A percentile compares a stretch with the other conserved stretches of the same genome.
phyloP scores from a whole-genome alignment of 2,329 filamentous ascomycete genomes.

The Aspergillus chevalieri region DNA sequence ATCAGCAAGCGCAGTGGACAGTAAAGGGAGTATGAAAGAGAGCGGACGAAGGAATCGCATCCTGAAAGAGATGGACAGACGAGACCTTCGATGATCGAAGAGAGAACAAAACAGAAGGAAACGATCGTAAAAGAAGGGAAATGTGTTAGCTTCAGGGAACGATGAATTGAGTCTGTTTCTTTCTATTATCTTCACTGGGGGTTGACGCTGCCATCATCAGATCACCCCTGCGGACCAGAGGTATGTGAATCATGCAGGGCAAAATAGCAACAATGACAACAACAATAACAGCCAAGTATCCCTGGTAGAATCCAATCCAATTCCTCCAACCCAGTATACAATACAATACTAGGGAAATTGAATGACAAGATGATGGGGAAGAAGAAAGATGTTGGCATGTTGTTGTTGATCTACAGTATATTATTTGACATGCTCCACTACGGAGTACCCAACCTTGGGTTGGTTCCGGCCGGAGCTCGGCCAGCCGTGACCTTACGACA shows the following conservation, averaged over 20 bases:
- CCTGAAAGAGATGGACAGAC: constrained; percentile 8
- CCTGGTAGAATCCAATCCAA: too few relatives aligned
- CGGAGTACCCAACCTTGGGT: too few relatives aligned
- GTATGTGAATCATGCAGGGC: constrained; percentile 2
- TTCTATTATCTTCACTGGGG: not conserved
- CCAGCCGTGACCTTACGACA: too few relatives aligned
- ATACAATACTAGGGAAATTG: too few relatives aligned
- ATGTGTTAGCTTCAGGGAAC: not conserved
- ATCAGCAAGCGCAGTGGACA: constrained; percentile 44
- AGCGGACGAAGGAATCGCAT: constrained; percentile 26
- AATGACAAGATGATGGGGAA: too few relatives aligned
- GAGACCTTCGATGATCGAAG: not conserved
- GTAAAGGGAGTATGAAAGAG: constrained; percentile 31
- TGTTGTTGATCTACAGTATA: too few relatives aligned
- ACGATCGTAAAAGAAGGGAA: constrained; percentile 2
- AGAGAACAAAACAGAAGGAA: not conserved
- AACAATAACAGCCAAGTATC: not conserved
- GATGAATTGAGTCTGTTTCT: not conserved
- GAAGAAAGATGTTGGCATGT: too few relatives aligned
- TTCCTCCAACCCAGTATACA: too few relatives aligned
- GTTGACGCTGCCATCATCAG: not conserved
- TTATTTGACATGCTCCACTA: too few relatives aligned
- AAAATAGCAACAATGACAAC: not conserved
- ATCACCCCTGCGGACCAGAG: constrained; percentile 4
- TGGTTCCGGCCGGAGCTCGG: too few relatives aligned